phyloP scores from a whole-genome alignment of 306 rosid genomes.

The Sophora flavescens region DNA sequence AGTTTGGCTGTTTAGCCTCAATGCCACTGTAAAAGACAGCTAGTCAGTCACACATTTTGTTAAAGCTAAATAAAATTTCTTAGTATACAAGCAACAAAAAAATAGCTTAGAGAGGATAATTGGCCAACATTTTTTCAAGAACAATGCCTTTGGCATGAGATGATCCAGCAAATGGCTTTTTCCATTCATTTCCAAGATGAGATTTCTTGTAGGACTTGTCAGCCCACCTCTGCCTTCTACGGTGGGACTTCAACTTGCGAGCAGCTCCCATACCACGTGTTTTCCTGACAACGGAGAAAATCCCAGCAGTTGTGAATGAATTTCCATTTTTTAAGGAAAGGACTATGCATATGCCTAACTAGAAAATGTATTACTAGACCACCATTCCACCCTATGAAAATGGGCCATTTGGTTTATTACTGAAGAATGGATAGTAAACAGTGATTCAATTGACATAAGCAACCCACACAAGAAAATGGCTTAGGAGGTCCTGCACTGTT shows the following conservation, averaged over 20 bases:
- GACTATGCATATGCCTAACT: neutral
- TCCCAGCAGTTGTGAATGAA: neutral
- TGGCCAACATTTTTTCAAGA: constrained; percentile 65
- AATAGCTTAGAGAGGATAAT: constrained; percentile 14
- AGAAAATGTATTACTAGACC: neutral
- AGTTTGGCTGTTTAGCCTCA: constrained; percentile 77
- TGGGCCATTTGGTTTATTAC: neutral
- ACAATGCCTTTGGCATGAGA: constrained; percentile 73
- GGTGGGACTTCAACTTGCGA: constrained; percentile 75
- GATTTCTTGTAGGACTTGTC: constrained; percentile 75
- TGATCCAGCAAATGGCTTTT: constrained; percentile 75
- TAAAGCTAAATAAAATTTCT: neutral
- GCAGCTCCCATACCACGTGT: constrained; percentile 77
- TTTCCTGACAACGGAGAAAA: constrained; percentile 50
- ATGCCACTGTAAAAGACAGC: constrained; percentile 57
- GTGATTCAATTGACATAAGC: neutral
- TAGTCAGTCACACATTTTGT: constrained; percentile 18
- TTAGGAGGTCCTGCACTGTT: neutral
- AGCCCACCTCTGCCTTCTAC: constrained; percentile 75
- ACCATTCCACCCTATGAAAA: neutral
- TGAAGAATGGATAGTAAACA: constrained; percentile 3
- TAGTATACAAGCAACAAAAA: neutral
- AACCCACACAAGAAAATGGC: neutral
- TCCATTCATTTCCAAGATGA: constrained; percentile 74
- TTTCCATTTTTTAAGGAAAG: neutral